Evolutionary conservation across 2,329 filamentous ascomycete species (phyloP), one percentile per base, ranked within the genome.

Genomic region (Epichloe bromicola): DNA sequence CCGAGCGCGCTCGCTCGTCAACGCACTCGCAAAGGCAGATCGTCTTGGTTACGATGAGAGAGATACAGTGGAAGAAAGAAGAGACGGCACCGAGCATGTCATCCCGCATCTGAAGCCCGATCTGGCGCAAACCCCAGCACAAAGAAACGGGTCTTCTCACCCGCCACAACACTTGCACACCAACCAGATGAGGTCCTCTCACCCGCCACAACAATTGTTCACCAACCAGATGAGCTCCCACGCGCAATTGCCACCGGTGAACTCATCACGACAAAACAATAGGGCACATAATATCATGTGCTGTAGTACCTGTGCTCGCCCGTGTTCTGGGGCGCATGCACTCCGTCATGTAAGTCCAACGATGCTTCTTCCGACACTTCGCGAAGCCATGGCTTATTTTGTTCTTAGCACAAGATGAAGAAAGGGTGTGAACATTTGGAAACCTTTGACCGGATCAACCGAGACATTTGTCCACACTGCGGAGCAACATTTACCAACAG

Each of bases 21-120:
- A 80, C 52, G 74, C 76, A 14, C 67, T 81, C 19, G 77, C 77
- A 2, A 67, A 72, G 37, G 76, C 77, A 1, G 75, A 79, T 56
- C 74, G 78, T 2, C 69, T 81, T 0, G 78, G 78, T 2, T 81
- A 80, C 51, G 72, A 78, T 47, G 64, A 67, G 0, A 63, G 66
- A 34, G 78, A 80, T 50, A 65, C 76, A 3, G 64, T 78, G 12
- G 69, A 73, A 34, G 70, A 74, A 47, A 63, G 53, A 39, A 61
- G 52, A 11, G 54, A 57, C 38, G 56, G 58, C 12, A 49, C 30
- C 34, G 70, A 73, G 53, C 64, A 61, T 26, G 67, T 72, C 17
- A 66, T 72, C 20, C 66, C 68, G 2, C 63, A 63, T 5, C 30
- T 60, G 30, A 46, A 44, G 3, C 57, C 40, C 49, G 55, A 40